These are phyloP conservation scores for Botryosphaeria agaves DNA, from an alignment of 2,329 filamentous ascomycete genomes.

Conservation along the genomic window DNA sequence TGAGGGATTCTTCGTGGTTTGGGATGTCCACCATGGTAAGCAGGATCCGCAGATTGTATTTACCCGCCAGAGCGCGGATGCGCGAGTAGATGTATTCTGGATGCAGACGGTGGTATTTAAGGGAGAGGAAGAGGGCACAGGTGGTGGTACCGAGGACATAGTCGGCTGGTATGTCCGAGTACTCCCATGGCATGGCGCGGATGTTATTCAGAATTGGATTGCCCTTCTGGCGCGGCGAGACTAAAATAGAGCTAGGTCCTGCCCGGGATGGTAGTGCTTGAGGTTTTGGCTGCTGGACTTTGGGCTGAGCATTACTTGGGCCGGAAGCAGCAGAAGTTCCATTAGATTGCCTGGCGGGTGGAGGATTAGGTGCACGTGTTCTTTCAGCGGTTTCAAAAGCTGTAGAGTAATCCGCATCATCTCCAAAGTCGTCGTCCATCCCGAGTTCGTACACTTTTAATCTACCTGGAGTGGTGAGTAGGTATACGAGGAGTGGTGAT, in stretches of 20 bases:
- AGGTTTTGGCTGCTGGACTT: conserved; percentile 72
- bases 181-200: conserved; percentile 80
- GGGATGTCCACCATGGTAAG: conserved; percentile 88
- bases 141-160: conserved; percentile 78
- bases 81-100: conserved; percentile 96
- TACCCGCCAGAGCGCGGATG: conserved; percentile 67
- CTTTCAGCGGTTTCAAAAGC: not conserved
- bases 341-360: not conserved
- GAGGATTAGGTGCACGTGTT: not conserved
- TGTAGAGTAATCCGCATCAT: not conserved
- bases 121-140: conserved; percentile 78
- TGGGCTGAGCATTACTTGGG: too few relatives aligned
- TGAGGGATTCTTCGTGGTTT: conserved; percentile 79
- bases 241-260: conserved; percentile 63
- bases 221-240: conserved; percentile 84
- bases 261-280: conserved; percentile 57
- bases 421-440: not conserved
- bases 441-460: too few relatives aligned
- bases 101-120: conserved; percentile 95
- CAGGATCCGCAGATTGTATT: conserved; percentile 73
- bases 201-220: conserved; percentile 82
- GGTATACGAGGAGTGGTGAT: too few relatives aligned
- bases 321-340: not conserved
- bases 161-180: conserved; percentile 89
- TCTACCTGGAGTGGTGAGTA: too few relatives aligned